These are phyloP conservation scores for Aspergillus sp. DNA, from an alignment of 2,329 filamentous ascomycete species.

Conservation along the genomic window DNA sequence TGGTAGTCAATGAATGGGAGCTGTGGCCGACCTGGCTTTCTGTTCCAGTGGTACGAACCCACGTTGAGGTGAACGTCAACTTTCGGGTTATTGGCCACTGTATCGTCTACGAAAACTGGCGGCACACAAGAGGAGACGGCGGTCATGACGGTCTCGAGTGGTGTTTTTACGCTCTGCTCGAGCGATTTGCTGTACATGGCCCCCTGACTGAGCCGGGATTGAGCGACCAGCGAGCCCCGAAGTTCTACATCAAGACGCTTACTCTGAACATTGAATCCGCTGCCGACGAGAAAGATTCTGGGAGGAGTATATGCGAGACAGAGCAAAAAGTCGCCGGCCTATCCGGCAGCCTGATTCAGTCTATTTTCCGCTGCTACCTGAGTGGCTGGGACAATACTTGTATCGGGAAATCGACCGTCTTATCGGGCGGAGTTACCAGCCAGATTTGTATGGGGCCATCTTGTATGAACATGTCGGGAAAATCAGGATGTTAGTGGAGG, in stretches of 20 bases:
- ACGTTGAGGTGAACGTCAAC: neutral
- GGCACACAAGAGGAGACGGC: conserved; percentile 1
- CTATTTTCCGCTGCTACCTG: neutral
- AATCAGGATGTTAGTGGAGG: conserved; percentile 3
- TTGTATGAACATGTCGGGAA: conserved; percentile 9
- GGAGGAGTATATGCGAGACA: neutral
- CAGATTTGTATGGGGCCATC: neutral
- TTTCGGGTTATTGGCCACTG: conserved; percentile 8
- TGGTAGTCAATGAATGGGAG: neutral
- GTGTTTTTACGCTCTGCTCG: conserved; percentile 15
- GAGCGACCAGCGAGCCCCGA: neutral
- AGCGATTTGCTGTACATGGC: conserved; percentile 15
- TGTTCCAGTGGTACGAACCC: conserved; percentile 2
- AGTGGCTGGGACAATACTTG: neutral
- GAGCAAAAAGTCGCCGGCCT: neutral
- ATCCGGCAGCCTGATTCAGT: too few relatives aligned
- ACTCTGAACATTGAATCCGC: conserved; percentile 7
- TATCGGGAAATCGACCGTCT: neutral
- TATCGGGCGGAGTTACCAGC: neutral
- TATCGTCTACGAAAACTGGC: neutral
- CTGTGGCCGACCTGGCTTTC: conserved; percentile 10
- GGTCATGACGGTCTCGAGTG: conserved; percentile 11
- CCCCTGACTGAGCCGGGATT: neutral
- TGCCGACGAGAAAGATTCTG: neutral
- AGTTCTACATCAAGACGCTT: conserved; percentile 5